Evolutionary conservation across 225 moss, liverwort and hornwort species (phyloP).

Genomic region (Antitrichia curtipendula): DNA sequence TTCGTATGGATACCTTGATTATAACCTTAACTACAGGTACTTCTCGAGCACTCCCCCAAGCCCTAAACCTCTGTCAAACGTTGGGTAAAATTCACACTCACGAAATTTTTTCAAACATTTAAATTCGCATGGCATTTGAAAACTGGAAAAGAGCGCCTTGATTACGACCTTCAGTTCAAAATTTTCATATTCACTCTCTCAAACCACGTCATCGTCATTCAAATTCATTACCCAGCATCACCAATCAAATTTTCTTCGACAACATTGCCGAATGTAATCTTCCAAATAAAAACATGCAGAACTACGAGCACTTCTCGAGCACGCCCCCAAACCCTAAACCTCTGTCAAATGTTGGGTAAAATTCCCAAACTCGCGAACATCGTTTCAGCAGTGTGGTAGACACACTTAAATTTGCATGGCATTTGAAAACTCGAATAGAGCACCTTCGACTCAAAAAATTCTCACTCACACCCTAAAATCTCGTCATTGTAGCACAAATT

Average conservation of each 20-base stretch:
- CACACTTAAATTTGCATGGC: neutral
- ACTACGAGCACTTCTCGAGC: neutral
- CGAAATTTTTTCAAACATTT: neutral
- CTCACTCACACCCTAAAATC: neutral
- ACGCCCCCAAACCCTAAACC: neutral
- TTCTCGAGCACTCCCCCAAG: neutral
- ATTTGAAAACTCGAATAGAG: neutral
- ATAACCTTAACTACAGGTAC: neutral
- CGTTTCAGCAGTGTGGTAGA: neutral
- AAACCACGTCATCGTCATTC: neutral
- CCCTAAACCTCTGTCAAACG: neutral
- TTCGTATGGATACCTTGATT: neutral
- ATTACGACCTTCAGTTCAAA: neutral
- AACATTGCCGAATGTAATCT: neutral
- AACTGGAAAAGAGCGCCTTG: neutral
- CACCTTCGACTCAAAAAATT: neutral
- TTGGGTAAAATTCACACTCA: neutral
- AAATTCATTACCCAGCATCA: neutral
- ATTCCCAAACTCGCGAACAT: neutral
- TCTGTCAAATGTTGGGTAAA: neutral
- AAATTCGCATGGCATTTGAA: neutral
- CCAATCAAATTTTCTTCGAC: neutral
- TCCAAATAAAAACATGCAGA: neutral
- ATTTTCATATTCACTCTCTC: neutral
- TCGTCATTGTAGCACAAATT: neutral